These are phyloP conservation scores for Eremochloa ophiuroides DNA, from an alignment of 176 grass and related monocot genomes.

Conservation along the genomic window DNA sequence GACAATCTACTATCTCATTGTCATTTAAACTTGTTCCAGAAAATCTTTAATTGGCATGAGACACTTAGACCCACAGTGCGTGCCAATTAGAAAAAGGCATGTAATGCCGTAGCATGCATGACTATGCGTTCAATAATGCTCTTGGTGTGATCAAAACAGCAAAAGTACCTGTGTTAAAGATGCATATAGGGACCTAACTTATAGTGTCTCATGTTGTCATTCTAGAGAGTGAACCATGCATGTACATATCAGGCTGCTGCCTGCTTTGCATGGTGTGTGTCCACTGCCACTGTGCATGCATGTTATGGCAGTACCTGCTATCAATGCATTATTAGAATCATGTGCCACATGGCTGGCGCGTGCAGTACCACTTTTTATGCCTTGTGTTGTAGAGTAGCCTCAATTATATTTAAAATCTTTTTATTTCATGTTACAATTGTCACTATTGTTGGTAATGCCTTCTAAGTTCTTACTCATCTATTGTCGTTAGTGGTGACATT, in stretches of 20 bases:
- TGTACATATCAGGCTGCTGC: not conserved
- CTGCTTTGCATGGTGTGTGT: not conserved
- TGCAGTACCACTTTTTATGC: not conserved
- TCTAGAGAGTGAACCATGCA: not conserved
- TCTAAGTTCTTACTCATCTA: not conserved
- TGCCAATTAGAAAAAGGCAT: not conserved
- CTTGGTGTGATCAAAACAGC: not conserved
- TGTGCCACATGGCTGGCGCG: not conserved
- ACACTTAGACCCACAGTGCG: not conserved
- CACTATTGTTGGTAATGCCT: not conserved
- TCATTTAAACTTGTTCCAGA: not conserved
- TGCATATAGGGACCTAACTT: slow-evolving; percentile 7
- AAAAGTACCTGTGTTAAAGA: not conserved
- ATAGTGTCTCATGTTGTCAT: not conserved
- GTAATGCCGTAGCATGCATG: not conserved
- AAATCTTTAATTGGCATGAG: not conserved
- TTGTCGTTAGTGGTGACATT: not conserved
- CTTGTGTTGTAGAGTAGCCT: not conserved
- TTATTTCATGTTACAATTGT: not conserved
- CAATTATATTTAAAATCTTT: not conserved
- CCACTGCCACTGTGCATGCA: slow-evolving; percentile 24
- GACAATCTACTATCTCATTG: not conserved
- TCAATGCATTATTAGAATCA: not conserved
- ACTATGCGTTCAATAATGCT: not conserved
- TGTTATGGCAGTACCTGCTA: not conserved